These are phyloP conservation scores for Cryptococcus jaspeensis DNA, from an alignment of 1,284 basidiomycete species.

Conservation along the genomic window DNA sequence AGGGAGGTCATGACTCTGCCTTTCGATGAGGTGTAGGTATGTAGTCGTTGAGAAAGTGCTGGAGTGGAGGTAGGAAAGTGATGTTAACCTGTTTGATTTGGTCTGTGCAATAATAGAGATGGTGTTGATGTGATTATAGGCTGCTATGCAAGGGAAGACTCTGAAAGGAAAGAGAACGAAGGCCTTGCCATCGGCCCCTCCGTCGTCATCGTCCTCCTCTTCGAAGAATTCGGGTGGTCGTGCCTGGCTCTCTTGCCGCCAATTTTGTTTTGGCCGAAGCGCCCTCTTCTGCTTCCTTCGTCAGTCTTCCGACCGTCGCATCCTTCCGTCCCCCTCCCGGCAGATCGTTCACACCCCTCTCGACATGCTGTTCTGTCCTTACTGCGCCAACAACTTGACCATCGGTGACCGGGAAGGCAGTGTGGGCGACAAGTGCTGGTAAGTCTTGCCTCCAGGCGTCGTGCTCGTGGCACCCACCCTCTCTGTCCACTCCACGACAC, in stretches of 20 bases:
- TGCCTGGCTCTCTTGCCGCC: not conserved
- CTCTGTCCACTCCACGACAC: not conserved
- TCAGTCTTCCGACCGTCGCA: not conserved
- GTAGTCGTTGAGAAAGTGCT: too few species aligned
- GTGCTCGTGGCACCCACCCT: not conserved
- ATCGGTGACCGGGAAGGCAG: conserved; percentile 55
- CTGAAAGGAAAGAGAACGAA: too few species aligned
- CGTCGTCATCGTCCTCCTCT: not conserved
- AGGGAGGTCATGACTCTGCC: conserved; percentile 23
- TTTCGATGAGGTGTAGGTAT: not conserved
- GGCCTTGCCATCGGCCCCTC: too few species aligned
- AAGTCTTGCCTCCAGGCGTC: conserved; percentile 14
- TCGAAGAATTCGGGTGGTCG: not conserved
- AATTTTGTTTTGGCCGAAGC: not conserved
- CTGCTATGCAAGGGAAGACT: too few species aligned
- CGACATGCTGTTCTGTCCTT: conserved; percentile 88
- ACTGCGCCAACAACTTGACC: conserved; percentile 86
- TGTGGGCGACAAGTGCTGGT: conserved; percentile 46
- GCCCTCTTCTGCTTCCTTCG: not conserved
- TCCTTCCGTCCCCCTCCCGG: not conserved
- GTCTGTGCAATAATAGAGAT: not conserved
- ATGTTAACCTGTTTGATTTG: not conserved
- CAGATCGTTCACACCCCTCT: not conserved
- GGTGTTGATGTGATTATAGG: too few species aligned
- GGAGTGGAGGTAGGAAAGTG: too few species aligned